Evolutionary conservation across 371 early-diverging fungal species (phyloP).

Genomic region (Vittaforma corneae): DNA sequence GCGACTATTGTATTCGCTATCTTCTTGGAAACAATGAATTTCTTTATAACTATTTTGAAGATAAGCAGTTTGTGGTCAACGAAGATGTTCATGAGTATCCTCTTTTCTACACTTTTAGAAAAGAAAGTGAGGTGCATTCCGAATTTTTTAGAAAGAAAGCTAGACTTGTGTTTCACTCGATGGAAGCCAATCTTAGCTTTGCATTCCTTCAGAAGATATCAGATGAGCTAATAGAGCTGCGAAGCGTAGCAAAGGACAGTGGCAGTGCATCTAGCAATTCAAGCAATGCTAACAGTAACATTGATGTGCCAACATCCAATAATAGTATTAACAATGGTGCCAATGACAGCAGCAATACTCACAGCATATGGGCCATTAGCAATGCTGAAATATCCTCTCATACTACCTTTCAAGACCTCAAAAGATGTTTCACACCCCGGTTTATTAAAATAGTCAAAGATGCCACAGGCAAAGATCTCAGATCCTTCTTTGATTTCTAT

Average conservation of each 20-base stretch:
- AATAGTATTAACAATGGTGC: background rate
- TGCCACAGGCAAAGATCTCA: slow-evolving; percentile 58
- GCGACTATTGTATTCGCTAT: slow-evolving; percentile 37
- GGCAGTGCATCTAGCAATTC: background rate
- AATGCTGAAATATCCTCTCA: background rate
- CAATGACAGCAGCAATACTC: background rate
- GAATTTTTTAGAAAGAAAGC: slow-evolving; percentile 54
- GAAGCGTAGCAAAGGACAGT: background rate
- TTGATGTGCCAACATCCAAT: background rate
- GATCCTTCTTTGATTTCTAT: slow-evolving; percentile 54
- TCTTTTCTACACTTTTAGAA: slow-evolving; percentile 31
- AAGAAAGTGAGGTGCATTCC: slow-evolving; percentile 6
- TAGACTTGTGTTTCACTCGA: slow-evolving; percentile 48
- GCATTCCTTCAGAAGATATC: slow-evolving; percentile 60
- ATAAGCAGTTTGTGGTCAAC: slow-evolving; percentile 48
- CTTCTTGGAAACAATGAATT: slow-evolving; percentile 58
- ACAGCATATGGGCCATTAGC: background rate
- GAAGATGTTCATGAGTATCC: slow-evolving; percentile 57
- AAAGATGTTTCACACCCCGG: slow-evolving; percentile 34
- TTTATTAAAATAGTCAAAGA: slow-evolving; percentile 54
- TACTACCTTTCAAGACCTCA: no score
- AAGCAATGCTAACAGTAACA: background rate
- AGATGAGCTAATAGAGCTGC: slow-evolving; percentile 30
- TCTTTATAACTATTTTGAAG: slow-evolving; percentile 45
- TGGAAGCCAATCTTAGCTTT: slow-evolving; percentile 55